Conservation (phyloP, 1,139 yeast genomes). For the Yamadazyma epiphylla region DNA sequence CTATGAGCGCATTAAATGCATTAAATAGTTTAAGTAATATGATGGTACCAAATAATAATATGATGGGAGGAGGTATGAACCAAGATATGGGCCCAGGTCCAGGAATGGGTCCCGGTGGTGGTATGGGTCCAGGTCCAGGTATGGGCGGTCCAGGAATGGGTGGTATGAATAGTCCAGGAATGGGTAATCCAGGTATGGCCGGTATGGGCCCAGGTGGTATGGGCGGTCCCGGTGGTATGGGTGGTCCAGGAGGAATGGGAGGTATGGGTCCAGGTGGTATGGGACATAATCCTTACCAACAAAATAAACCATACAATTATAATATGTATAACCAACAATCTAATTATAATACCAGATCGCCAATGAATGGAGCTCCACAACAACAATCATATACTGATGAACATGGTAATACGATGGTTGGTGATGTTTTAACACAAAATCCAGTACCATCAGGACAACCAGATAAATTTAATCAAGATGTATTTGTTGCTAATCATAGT, state of each 20-base stretch:
- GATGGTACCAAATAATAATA: slow-evolving; percentile 12
- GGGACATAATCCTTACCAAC: slow-evolving; percentile 12
- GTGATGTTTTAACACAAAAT: slow-evolving; percentile 41
- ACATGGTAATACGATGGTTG: slow-evolving; percentile 43
- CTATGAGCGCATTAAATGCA: slow-evolving; percentile 13
- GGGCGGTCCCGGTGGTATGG: not conserved
- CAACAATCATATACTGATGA: slow-evolving; percentile 42
- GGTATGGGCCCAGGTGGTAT: slow-evolving; percentile 1
- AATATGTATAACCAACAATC: slow-evolving; percentile 9
- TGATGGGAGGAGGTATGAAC: slow-evolving; percentile 3
- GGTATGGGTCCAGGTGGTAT: not conserved
- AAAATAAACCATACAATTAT: slow-evolving; percentile 26
- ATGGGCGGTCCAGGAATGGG: slow-evolving; percentile 1
- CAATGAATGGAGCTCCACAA: slow-evolving; percentile 19
- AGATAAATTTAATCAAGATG: slow-evolving; percentile 61
- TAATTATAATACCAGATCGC: slow-evolving; percentile 7
- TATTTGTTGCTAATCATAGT: slow-evolving; percentile 70
- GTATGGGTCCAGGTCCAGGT: slow-evolving; percentile 1
- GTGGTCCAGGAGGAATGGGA: not conserved
- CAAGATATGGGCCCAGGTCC: not conserved
- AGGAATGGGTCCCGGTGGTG: slow-evolving; percentile 1
- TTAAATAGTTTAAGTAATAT: slow-evolving; percentile 14
- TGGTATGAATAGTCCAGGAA: slow-evolving; percentile 2
- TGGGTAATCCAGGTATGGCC: slow-evolving; percentile 1
- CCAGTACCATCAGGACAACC: slow-evolving; percentile 33